These are phyloP conservation scores for Saccharomycopsis sp. DNA, from an alignment of 805 yeast genomes.

Conservation along the genomic window DNA sequence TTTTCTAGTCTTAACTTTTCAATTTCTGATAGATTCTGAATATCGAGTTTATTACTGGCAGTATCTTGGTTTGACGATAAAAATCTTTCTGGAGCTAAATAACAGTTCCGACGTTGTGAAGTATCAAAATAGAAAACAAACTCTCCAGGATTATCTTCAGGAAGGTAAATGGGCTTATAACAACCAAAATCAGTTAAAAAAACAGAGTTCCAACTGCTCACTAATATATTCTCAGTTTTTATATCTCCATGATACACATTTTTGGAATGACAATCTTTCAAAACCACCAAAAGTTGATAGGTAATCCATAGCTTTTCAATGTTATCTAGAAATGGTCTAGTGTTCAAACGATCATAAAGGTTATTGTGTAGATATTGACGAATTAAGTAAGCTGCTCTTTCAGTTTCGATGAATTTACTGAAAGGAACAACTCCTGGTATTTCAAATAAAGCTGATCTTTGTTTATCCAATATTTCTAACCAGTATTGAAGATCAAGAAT, in stretches of 20 bases:
- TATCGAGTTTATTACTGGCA: constrained; percentile 1
- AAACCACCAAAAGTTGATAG: constrained; percentile 62
- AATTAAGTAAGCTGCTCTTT: constrained; percentile 82
- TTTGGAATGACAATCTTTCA: constrained; percentile 52
- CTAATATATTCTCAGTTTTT: constrained; percentile 79
- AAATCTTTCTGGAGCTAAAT: constrained; percentile 91
- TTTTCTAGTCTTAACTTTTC: constrained; percentile 32
- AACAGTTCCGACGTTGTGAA: constrained; percentile 76
- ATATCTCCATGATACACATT: constrained; percentile 80
- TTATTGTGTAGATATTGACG: constrained; percentile 74
- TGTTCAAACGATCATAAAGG: constrained; percentile 77
- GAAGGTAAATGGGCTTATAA: constrained; percentile 74
- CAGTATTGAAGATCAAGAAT: constrained; percentile 18
- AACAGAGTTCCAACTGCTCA: constrained; percentile 85
- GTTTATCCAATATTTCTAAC: constrained; percentile 24
- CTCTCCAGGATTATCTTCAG: constrained; percentile 89
- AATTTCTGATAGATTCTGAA: constrained; percentile 17
- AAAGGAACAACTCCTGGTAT: constrained; percentile 63
- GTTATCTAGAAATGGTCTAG: constrained; percentile 76
- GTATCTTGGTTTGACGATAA: constrained; percentile 20
- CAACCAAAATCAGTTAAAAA: constrained; percentile 74
- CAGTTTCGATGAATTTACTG: constrained; percentile 69
- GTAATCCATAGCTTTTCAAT: constrained; percentile 78
- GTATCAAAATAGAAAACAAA: constrained; percentile 90
- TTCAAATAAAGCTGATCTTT: constrained; percentile 33